Conservation (phyloP, 2,329 filamentous ascomycete species). For the Cytospora piceicola region DNA sequence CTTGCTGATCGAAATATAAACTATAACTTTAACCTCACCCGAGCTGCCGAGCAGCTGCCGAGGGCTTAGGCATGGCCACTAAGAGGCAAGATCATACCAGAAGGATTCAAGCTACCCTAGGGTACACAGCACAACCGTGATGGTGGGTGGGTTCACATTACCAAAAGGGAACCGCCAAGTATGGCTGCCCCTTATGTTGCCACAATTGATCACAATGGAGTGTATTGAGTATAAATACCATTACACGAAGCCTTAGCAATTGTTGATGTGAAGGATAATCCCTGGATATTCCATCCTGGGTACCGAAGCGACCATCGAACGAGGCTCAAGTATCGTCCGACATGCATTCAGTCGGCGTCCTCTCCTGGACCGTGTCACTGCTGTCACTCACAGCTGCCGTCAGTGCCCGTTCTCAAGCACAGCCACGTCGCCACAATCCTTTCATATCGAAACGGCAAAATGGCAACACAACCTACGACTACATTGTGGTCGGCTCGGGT, state of each 20-base stretch:
- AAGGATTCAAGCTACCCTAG: neutral
- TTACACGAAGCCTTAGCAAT: too few species aligned
- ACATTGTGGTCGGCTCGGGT: constrained; percentile 27
- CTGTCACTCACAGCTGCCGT: neutral
- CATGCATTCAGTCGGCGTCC: neutral
- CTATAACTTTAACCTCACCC: neutral
- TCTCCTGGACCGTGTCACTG: neutral
- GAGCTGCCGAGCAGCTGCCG: neutral
- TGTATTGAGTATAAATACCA: neutral
- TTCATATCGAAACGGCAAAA: constrained; percentile 12
- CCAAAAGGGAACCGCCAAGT: neutral
- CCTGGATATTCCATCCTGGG: neutral
- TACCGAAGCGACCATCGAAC: neutral
- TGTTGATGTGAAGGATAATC: neutral
- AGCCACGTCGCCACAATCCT: constrained; percentile 5
- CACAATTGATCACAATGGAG: too few species aligned
- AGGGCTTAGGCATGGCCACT: too few species aligned
- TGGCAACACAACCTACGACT: constrained; percentile 24
- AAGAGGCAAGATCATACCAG: neutral
- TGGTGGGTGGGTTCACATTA: neutral
- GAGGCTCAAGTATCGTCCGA: neutral
- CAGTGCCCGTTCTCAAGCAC: neutral
- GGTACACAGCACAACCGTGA: neutral
- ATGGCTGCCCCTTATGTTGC: neutral
- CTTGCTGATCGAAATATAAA: neutral